Evolutionary conservation across 306 rosid species (phyloP), one percentile per base, ranked within the genome.

Genomic region (Pachyrhizus erosus): DNA sequence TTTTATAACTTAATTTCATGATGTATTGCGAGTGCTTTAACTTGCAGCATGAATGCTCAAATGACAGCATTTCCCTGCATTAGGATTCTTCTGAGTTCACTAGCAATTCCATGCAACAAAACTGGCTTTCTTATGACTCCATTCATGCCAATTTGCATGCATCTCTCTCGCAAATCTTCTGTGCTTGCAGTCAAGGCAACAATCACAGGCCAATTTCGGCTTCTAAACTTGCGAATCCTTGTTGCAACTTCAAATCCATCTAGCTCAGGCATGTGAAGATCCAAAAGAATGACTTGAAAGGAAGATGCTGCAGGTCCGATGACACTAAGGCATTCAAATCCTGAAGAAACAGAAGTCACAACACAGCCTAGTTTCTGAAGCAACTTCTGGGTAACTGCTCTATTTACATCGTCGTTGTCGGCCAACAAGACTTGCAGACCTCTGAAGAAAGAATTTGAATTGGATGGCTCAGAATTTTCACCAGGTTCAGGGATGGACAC

Each of bases 331-430:
- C 98, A 94, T 70, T 94, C 94, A 9, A 81, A 86, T 76, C 94
- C 97, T 31, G 97, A 92, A 52, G 92, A 86, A 75, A 91, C 92
- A 1, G 92, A 78, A 4, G 91, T 92, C 2, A 94, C 98, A 7
- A 17, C 49, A 83, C 97, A 94, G 2, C 97, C 98, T 40, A 94
- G 86, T 84, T 92, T 94, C 82, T 87, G 89, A 11, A 94, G 97
- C 86, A 91, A 79, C 64, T 51, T 92, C 39, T 82, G 86, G 0
- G 93, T 94, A 73, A 94, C 98, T 8, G 87, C 92, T 75, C 97
- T 85, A 86, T 94, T 92, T 83, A 90, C 80, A 27, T 87, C 86
- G 15, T 92, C 93, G 6, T 68, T 87, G 60, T 94, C 98, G 0
- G 87, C 96, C 82, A 92, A 74, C 61, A 92, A 65, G 37, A 94